A percentile compares a stretch with the other conserved stretches of the same genome.
phyloP scores from a whole-genome alignment of 2,329 filamentous ascomycete genomes.

The Truncatella angustata region DNA sequence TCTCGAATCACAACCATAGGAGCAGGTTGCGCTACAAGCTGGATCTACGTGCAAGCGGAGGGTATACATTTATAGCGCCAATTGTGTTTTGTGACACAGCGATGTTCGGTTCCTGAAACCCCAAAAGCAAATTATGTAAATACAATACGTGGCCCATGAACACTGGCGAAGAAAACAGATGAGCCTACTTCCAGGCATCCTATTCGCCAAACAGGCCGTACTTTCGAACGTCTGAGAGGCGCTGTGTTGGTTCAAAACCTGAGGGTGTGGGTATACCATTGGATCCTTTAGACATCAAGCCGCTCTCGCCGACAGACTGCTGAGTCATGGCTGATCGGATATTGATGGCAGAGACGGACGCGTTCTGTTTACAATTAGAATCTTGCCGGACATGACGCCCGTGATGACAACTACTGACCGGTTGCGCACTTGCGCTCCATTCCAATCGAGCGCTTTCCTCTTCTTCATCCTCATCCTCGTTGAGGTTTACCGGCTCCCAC shows the following conservation, averaged over 20 bases:
- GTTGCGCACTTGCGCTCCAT: conserved; percentile 70
- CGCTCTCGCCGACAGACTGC: conserved; percentile 19
- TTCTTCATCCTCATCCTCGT: conserved; percentile 59
- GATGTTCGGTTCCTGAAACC: too few relatives aligned
- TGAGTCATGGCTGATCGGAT: conserved; percentile 37
- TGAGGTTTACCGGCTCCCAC: conserved; percentile 68
- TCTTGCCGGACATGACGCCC: background rate
- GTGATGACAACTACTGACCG: conserved; percentile 41
- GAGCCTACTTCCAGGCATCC: too few relatives aligned
- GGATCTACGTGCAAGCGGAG: conserved; percentile 54
- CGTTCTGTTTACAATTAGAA: conserved; percentile 32
- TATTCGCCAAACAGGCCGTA: conserved; percentile 40
- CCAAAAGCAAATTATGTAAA: too few relatives aligned
- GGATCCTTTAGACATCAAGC: conserved; percentile 8
- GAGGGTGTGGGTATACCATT: conserved; percentile 15
- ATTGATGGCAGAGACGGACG: conserved; percentile 40
- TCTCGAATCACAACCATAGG: conserved; percentile 61
- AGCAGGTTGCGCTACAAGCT: conserved; percentile 90
- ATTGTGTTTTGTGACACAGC: too few relatives aligned
- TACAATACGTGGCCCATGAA: too few relatives aligned
- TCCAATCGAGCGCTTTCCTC: conserved; percentile 67
- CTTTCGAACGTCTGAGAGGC: conserved; percentile 63
- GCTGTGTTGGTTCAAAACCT: conserved; percentile 69
- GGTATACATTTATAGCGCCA: conserved; percentile 27
- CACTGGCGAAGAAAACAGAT: background rate